Evolutionary conservation across 306 rosid species (phyloP), one percentile per base, ranked within the genome.

Genomic region (Rosa lucieae): DNA sequence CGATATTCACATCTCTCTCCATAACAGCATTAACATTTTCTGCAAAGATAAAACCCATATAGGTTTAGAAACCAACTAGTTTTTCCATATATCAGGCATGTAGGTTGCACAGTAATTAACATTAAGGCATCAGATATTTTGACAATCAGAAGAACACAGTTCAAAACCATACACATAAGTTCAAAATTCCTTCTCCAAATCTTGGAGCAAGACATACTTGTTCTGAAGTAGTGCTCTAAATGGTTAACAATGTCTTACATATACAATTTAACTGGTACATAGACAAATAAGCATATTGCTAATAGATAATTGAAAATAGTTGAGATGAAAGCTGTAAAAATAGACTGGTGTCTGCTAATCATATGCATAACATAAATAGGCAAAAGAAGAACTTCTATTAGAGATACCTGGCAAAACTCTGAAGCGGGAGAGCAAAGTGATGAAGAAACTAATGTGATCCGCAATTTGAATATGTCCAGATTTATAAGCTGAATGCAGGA

Each of bases 401-500:
- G 75, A 80, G 44, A 17, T 89, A 95, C 99, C 96, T 6, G 84
- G 86, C 73, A 78, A 80, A 88, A 88, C 96, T 83, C 82, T 82
- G 79, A 86, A 91, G 18, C 80, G 78, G 58, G 85, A 82, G 71
- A 87, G 89, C 85, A 95, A 85, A 37, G 96, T 93, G 79, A 88
- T 76, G 84, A 82, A 83, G 86, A 91, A 85, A 81, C 93, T 91
- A 79, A 93, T 75, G 81, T 81, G 83, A 86, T 90, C 92, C 2
- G 87, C 88, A 69, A 91, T 81, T 78, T 78, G 80, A 44, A 93
- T 80, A 48, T 76, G 86, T 58, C 97, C 96, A 35, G 77, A 88
- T 72, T 73, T 81, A 81, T 89, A 93, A 63, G 93, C 84, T 26
- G 91, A 90, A 82, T 93, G 82, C 73, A 95, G 87, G 82, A 91